These are phyloP conservation scores for Sarocladium strictum DNA, from an alignment of 2,329 filamentous ascomycete species.

Conservation along the genomic window DNA sequence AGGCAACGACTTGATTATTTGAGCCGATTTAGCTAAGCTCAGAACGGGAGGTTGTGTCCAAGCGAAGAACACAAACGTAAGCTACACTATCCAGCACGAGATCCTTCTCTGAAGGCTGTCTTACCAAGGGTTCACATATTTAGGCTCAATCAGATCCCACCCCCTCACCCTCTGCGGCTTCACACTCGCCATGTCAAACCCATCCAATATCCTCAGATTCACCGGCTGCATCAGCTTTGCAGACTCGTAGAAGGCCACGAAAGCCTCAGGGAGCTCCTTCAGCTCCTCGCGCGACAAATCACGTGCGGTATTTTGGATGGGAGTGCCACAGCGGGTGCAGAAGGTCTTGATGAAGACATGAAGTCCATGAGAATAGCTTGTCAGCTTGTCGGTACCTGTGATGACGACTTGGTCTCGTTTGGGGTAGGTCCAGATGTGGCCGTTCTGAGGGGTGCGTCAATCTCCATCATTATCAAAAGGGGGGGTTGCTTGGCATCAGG, in stretches of 20 bases:
- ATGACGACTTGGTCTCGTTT: slow-evolving; percentile 31
- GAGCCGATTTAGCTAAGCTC: no score
- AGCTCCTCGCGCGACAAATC: slow-evolving; percentile 29
- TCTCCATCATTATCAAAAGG: no score
- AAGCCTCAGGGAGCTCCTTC: slow-evolving; percentile 23
- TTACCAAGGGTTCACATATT: slow-evolving; percentile 6
- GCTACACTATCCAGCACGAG: no score
- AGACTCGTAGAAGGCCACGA: slow-evolving; percentile 15
- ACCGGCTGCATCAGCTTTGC: slow-evolving; percentile 21
- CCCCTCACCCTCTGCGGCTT: background rate
- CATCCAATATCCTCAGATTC: slow-evolving; percentile 33
- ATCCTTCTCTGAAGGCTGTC: no score
- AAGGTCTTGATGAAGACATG: slow-evolving; percentile 34
- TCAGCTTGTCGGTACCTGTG: slow-evolving; percentile 27
- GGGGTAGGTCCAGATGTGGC: slow-evolving; percentile 39
- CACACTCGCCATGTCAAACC: slow-evolving; percentile 27
- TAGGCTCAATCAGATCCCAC: background rate
- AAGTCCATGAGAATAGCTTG: slow-evolving; percentile 29
- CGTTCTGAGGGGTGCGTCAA: slow-evolving; percentile 27
- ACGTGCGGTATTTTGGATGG: slow-evolving; percentile 27
- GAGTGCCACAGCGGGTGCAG: slow-evolving; percentile 42
- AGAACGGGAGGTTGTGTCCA: no score
- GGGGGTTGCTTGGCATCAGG: background rate
- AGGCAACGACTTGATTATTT: no score
- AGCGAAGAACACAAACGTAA: no score